Evolutionary conservation across 352 stramenopile species (phyloP), one percentile per base, ranked within the genome.

Genomic region (Pythium myriotylum): DNA sequence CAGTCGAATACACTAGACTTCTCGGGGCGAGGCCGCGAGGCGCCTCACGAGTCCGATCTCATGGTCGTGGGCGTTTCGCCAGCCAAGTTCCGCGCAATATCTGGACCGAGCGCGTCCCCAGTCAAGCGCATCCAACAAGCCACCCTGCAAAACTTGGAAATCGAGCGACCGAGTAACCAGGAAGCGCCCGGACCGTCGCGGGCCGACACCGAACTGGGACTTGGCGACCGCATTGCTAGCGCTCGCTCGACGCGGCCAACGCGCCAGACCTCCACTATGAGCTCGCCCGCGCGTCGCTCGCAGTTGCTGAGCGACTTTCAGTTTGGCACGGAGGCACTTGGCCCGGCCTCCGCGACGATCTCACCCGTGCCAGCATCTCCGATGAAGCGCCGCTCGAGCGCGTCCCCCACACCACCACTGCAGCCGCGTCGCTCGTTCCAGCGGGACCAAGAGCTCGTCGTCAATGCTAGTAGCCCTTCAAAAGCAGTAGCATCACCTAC

Each of bases 1-100:
- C n/a, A n/a, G n/a, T n/a, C n/a, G n/a, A n/a, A n/a, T n/a, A n/a
- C n/a, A n/a, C n/a, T n/a, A n/a, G n/a, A n/a, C n/a, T n/a, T n/a
- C n/a, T n/a, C n/a, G n/a, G n/a, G 20, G 26, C 39, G 16, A 37
- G 29, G 7, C 35, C 45, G 6, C 16, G 6, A 12, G 24, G 14
- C 0, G 59, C 37, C 16, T 4, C 65, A 46, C 22, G 59, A 68
- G 26, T 59, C 72, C 19, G 72, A 77, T 53, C 64, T 81, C 47
- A 66, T 77, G 27, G 46, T 84, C 8, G 63, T 84, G 1, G 70
- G 75, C 3, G 63, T 73, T 13, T 84, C 72, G 7, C 70, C 75
- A 10, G 54, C 61, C 54, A 83, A 79, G 57, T 41, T 72, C 6
- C 72, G 42, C 42, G 9, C 46, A 2, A 9, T 23, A 0, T 8